Percentiles rank a stretch among this genome's conserved stretches.
Conservation (phyloP, 2,329 filamentous ascomycete genomes). For the Monilinia polystroma region DNA sequence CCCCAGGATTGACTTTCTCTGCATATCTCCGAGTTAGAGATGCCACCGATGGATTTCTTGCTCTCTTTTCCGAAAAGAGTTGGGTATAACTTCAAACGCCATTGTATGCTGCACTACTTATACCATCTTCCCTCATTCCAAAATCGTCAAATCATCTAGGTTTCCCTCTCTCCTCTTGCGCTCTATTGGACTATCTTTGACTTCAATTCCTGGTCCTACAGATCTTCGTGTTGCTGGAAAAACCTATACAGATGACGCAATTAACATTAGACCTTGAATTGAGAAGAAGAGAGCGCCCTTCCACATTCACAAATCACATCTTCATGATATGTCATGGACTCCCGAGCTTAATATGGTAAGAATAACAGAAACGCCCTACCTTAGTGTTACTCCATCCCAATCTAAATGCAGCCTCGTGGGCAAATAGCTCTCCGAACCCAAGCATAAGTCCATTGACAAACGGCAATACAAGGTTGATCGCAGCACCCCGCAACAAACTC, state of each 20-base stretch:
- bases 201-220: slow-evolving; percentile 79
- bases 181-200: slow-evolving; percentile 62
- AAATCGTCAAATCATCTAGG: slow-evolving; percentile 64
- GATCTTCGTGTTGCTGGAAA: slow-evolving; percentile 47
- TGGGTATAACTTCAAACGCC: slow-evolving; percentile 33
- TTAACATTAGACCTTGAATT: not conserved
- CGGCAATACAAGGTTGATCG: slow-evolving; percentile 92
- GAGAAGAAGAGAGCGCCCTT: not conserved
- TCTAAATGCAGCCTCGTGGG: slow-evolving; percentile 90
- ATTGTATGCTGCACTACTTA: slow-evolving; percentile 13
- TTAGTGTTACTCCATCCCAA: slow-evolving; percentile 93
- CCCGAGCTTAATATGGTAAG: not conserved
- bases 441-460: slow-evolving; percentile 99
- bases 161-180: slow-evolving; percentile 46
- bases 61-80: slow-evolving; percentile 1
- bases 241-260: slow-evolving; percentile 31
- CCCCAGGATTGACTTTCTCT: not conserved
- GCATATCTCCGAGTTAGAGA: not conserved
- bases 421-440: slow-evolving; percentile 94
- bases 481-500: slow-evolving; percentile 80
- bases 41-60: not conserved
- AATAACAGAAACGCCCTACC: slow-evolving; percentile 51
- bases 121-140: slow-evolving; percentile 35
- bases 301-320: not conserved
- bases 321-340: no score